Percentiles rank a stretch among this genome's conserved stretches.
phyloP scores from a whole-genome alignment of 352 stramenopile species.

The Ophiocytium majus region DNA sequence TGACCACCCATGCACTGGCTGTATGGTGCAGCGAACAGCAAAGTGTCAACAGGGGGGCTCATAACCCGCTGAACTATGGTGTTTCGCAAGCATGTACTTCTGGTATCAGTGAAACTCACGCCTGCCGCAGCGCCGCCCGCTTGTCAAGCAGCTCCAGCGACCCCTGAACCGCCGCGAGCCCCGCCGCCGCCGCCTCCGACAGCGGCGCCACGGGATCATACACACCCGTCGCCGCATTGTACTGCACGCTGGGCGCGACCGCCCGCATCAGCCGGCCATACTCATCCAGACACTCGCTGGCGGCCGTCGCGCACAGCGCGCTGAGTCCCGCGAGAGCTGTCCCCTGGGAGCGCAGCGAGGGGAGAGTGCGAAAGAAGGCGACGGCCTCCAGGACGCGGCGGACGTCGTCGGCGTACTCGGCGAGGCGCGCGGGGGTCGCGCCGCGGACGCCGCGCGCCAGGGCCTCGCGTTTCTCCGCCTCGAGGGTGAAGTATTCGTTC shows the following conservation, averaged over 20 bases:
- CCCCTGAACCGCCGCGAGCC: neutral
- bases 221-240: neutral
- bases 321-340: constrained; percentile 32
- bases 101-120: too few relatives aligned
- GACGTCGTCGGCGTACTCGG: constrained; percentile 29
- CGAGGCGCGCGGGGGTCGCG: neutral
- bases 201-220: constrained; percentile 20
- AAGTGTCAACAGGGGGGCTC: too few relatives aligned
- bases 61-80: too few relatives aligned
- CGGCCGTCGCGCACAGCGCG: constrained; percentile 33
- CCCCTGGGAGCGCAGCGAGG: constrained; percentile 38
- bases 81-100: too few relatives aligned
- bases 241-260: constrained; percentile 37
- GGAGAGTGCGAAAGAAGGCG: constrained; percentile 41
- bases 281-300: constrained; percentile 50
- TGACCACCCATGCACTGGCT: too few relatives aligned
- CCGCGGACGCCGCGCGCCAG: neutral
- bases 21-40: too few relatives aligned
- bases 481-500: constrained; percentile 27
- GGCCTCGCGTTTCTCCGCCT: constrained; percentile 15
- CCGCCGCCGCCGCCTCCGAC: neutral
- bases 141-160: constrained; percentile 2
- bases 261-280: constrained; percentile 44
- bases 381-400: constrained; percentile 45
- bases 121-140: neutral